Percentiles rank a stretch among this genome's conserved stretches.
Conservation (phyloP, 2,329 filamentous ascomycete species). For the Colletotrichum scovillei region DNA sequence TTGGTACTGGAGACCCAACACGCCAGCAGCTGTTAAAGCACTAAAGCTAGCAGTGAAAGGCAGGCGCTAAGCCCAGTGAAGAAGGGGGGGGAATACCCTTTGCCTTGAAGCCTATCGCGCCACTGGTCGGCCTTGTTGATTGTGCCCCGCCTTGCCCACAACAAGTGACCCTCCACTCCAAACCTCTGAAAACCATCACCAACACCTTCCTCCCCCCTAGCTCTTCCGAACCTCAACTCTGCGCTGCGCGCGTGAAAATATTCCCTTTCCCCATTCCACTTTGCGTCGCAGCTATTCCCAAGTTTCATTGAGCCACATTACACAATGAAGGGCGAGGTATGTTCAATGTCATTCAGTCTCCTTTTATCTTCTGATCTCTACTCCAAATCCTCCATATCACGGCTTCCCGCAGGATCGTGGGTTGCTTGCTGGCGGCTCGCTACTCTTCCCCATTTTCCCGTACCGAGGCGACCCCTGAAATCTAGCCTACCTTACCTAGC, state of each 20-base stretch:
- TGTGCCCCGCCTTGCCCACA: conserved; percentile 44
- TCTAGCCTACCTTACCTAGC: background rate
- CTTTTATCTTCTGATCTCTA: conserved; percentile 15
- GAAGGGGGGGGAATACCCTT: conserved; percentile 24
- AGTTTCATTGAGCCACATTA: conserved; percentile 37
- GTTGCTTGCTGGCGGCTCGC: conserved; percentile 5
- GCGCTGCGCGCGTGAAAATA: conserved; percentile 50
- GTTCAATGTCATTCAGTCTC: conserved; percentile 39
- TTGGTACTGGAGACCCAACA: conserved; percentile 18
- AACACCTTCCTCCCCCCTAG: conserved; percentile 41
- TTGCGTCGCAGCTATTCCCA: conserved; percentile 37
- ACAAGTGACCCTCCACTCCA: conserved; percentile 39
- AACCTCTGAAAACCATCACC: conserved; percentile 49
- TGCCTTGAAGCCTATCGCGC: conserved; percentile 32
- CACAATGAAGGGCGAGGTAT: conserved; percentile 70
- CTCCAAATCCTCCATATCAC: background rate
- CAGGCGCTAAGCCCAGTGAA: conserved; percentile 31
- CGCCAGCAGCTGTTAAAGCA: background rate
- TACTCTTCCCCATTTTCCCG: conserved; percentile 6
- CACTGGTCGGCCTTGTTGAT: conserved; percentile 37
- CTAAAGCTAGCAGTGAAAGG: conserved; percentile 23
- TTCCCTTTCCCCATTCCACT: conserved; percentile 38
- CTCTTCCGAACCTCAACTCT: conserved; percentile 41
- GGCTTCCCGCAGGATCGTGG: conserved; percentile 18
- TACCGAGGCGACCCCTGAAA: conserved; percentile 25